Evolutionary conservation across 345 rosid genomes (phyloP).

Genomic region (Cardamine chenopodiifolia): DNA sequence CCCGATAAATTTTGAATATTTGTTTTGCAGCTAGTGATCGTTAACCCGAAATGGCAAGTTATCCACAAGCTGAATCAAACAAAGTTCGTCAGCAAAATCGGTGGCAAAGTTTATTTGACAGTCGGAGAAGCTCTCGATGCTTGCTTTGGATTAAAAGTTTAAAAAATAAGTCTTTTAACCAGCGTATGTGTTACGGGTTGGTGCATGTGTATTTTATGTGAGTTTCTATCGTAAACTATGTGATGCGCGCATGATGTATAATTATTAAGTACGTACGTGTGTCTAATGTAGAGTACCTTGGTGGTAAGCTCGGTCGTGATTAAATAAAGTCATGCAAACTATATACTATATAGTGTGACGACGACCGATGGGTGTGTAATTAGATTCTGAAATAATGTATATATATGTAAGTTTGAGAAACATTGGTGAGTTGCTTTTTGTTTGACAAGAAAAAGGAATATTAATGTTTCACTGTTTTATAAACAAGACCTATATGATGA

Average conservation of each 20-base stretch:
- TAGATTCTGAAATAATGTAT: constrained; percentile 18
- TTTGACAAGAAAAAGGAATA: neutral
- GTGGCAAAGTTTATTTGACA: constrained; percentile 67
- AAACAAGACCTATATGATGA: neutral
- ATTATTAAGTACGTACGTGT: constrained; percentile 13
- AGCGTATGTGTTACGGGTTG: neutral
- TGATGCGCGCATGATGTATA: constrained; percentile 28
- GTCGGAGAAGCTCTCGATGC: constrained; percentile 75
- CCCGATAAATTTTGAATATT: neutral
- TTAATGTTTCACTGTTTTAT: neutral
- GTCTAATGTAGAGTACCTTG: constrained; percentile 30
- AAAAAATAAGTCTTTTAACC: neutral
- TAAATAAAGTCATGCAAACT: constrained; percentile 37
- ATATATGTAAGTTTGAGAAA: neutral
- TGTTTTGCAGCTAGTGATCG: constrained; percentile 60
- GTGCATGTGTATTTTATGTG: constrained; percentile 32
- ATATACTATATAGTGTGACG: constrained; percentile 19
- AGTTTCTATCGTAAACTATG: neutral
- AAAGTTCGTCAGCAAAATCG: constrained; percentile 56
- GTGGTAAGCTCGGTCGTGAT: constrained; percentile 26
- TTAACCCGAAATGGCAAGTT: constrained; percentile 84
- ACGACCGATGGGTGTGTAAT: constrained; percentile 31
- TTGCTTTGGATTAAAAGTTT: constrained; percentile 44
- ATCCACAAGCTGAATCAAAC: constrained; percentile 73
- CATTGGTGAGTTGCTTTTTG: neutral